phyloP scores from a whole-genome alignment of 495 filamentous ascomycete genomes.

The Melanomma pulvis-pyrius region DNA sequence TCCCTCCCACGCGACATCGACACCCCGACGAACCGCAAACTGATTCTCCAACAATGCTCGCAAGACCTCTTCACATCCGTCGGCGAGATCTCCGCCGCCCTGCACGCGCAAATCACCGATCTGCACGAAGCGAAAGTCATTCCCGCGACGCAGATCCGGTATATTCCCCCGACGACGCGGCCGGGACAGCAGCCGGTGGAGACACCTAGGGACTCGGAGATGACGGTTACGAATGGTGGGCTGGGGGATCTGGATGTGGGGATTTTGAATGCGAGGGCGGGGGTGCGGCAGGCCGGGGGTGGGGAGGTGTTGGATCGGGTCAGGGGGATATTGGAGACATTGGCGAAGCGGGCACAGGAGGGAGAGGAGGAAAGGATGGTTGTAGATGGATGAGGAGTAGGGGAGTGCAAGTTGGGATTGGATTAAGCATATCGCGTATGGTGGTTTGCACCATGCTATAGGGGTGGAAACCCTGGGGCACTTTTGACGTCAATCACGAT shows the following conservation, averaged over 20 bases:
- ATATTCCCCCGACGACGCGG: conserved; percentile 11
- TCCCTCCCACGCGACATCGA: conserved; percentile 19
- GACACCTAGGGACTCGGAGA: conserved; percentile 24
- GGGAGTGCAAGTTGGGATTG: not conserved
- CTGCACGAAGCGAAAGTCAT: conserved; percentile 53
- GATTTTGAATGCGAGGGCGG: conserved; percentile 79
- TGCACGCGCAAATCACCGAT: conserved; percentile 77
- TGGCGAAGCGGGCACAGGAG: conserved; percentile 11
- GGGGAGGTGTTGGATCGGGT: conserved; percentile 73
- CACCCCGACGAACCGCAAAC: conserved; percentile 55
- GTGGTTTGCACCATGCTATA: not conserved
- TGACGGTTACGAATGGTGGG: conserved; percentile 55
- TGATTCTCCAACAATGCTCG: conserved; percentile 63
- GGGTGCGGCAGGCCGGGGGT: conserved; percentile 75
- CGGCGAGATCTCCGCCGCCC: conserved; percentile 51
- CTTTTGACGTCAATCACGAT: no score
- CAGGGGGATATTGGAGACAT: conserved; percentile 52
- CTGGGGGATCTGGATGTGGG: conserved; percentile 74
- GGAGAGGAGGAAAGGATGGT: not conserved
- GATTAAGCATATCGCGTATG: not conserved
- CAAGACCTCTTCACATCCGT: conserved; percentile 65
- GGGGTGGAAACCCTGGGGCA: no score
- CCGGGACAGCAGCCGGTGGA: conserved; percentile 28
- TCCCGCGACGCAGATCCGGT: conserved; percentile 1
- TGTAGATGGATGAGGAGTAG: conserved; percentile 5